Percentiles rank a stretch among this genome's conserved stretches.
phyloP scores from a whole-genome alignment of 73 alveolate genomes.

The Tetrahymena thermophila region DNA sequence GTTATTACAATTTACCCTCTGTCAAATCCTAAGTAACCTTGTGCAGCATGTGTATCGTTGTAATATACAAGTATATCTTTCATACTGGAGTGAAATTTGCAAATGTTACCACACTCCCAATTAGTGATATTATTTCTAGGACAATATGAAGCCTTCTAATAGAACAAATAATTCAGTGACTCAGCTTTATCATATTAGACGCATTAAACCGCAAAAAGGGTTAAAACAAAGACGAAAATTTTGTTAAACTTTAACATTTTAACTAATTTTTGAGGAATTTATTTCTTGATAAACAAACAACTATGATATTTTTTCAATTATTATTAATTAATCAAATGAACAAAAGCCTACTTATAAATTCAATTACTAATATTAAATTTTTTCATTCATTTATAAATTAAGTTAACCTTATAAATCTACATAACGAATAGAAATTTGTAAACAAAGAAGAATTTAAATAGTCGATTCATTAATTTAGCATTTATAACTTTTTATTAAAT shows the following conservation, averaged over 20 bases:
- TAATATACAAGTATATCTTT: slow-evolving; percentile 5
- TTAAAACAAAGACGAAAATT: background rate
- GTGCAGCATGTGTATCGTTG: slow-evolving; percentile 24
- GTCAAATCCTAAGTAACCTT: slow-evolving; percentile 24
- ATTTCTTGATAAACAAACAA: too few species aligned
- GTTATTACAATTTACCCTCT: slow-evolving; percentile 14
- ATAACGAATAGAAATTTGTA: too few species aligned
- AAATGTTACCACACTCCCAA: slow-evolving; percentile 24
- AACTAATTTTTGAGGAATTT: too few species aligned
- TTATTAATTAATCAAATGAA: too few species aligned
- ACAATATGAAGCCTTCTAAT: slow-evolving; percentile 16
- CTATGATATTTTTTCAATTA: too few species aligned
- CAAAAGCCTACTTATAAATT: too few species aligned
- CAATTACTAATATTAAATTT: too few species aligned
- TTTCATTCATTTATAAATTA: too few species aligned
- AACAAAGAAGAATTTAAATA: too few species aligned
- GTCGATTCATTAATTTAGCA: too few species aligned
- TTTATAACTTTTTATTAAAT: too few species aligned
- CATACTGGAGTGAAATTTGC: slow-evolving; percentile 13
- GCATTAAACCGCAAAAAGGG: background rate
- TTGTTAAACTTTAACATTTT: background rate
- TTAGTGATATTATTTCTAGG: slow-evolving; percentile 1
- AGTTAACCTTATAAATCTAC: too few species aligned
- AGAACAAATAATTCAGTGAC: background rate
- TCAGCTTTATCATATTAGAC: background rate